A percentile compares a stretch with the other conserved stretches of the same genome.
These are phyloP conservation scores for Geotrichum fermentans DNA, from an alignment of 1,139 yeast species.

Conservation along the genomic window DNA sequence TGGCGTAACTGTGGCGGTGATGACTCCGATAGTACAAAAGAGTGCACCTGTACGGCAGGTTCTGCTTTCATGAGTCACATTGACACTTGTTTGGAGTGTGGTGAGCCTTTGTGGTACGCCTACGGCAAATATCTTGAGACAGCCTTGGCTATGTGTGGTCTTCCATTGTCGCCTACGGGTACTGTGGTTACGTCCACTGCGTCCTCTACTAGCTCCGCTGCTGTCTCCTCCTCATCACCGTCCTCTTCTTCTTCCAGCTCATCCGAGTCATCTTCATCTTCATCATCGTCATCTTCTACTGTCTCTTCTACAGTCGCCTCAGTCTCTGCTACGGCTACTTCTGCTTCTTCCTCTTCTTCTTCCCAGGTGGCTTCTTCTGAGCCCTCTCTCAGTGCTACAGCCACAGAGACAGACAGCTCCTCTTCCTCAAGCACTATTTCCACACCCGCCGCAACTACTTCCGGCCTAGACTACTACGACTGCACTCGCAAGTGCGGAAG, in stretches of 20 bases:
- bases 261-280: not conserved
- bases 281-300: not conserved
- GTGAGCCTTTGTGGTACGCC: slow-evolving; percentile 15
- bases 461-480: too few species aligned
- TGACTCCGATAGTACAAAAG: slow-evolving; percentile 2
- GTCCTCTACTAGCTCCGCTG: not conserved
- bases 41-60: slow-evolving; percentile 15
- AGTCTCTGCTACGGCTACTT: not conserved
- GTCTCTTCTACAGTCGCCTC: not conserved
- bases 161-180: slow-evolving; percentile 15
- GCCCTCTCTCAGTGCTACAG: too few species aligned
- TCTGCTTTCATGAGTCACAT: slow-evolving; percentile 10
- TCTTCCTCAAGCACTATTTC: too few species aligned
- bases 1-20: slow-evolving; percentile 16
- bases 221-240: too few species aligned
- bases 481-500: too few species aligned
- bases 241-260: too few species aligned
- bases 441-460: too few species aligned
- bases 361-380: too few species aligned
- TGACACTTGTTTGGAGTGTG: slow-evolving; percentile 18
- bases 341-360: too few species aligned
- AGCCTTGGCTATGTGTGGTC: slow-evolving; percentile 7
- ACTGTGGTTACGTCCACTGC: slow-evolving; percentile 1
- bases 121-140: slow-evolving; percentile 14
- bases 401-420: too few species aligned